A percentile compares a stretch with the other conserved stretches of the same genome.
Evolutionary conservation across 306 rosid genomes (phyloP).

Genomic region (Benincasa hispida): DNA sequence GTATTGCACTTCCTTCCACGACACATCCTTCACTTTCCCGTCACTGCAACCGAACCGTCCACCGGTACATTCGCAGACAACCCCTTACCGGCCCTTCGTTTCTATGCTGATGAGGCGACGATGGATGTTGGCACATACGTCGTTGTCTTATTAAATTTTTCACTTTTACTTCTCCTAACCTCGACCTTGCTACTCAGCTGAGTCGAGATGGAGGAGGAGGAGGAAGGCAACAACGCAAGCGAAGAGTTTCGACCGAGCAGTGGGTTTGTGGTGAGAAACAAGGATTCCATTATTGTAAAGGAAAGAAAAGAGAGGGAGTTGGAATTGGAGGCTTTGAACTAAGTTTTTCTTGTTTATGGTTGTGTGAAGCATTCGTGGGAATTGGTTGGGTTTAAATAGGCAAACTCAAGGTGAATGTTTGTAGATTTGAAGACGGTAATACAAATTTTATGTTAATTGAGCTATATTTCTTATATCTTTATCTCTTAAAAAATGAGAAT

Average conservation of each 20-base stretch:
- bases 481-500: too few relatives aligned
- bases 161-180: neutral
- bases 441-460: too few relatives aligned
- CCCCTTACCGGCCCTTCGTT: constrained; percentile 10
- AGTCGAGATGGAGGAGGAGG: neutral
- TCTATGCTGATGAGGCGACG: constrained; percentile 29
- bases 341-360: neutral
- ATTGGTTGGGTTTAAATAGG: neutral
- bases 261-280: neutral
- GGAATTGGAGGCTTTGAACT: neutral
- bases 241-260: neutral
- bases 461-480: too few relatives aligned
- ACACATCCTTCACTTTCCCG: neutral
- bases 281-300: neutral
- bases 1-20: constrained; percentile 41
- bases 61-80: constrained; percentile 9
- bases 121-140: constrained; percentile 1
- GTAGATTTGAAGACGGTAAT: too few relatives aligned
- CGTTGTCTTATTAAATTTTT: neutral
- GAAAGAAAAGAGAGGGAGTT: neutral
- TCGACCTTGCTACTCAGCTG: neutral
- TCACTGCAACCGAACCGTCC: neutral
- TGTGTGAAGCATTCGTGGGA: neutral
- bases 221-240: neutral
- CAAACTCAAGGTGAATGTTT: neutral